Evolutionary conservation across 768 basidiomycete genomes (phyloP).

Genomic region (Kondoa malvinella): DNA sequence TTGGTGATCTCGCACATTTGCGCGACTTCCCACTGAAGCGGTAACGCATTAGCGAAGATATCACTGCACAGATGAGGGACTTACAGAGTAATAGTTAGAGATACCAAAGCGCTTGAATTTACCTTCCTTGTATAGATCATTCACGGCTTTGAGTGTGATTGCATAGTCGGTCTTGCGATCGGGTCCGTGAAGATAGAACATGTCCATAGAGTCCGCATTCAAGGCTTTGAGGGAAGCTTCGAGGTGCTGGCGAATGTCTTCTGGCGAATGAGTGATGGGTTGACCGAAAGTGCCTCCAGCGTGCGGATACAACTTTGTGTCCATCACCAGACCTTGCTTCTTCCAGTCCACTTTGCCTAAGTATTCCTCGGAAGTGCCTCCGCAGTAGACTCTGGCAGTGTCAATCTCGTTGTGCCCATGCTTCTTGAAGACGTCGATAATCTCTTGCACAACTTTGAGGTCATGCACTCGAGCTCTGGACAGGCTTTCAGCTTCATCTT

Average conservation of each 20-base stretch:
- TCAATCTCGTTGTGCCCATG: constrained; percentile 45
- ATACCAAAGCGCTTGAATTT: constrained; percentile 35
- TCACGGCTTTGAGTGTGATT: constrained; percentile 38
- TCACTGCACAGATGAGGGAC: too few relatives aligned
- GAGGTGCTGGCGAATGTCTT: constrained; percentile 33
- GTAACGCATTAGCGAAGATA: constrained; percentile 26
- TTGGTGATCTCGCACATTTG: constrained; percentile 37
- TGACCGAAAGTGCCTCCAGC: constrained; percentile 22
- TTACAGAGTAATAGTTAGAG: constrained; percentile 11
- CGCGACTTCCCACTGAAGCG: constrained; percentile 38
- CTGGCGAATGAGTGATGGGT: constrained; percentile 13
- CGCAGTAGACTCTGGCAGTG: constrained; percentile 27
- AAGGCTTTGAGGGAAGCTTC: constrained; percentile 36
- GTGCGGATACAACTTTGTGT: constrained; percentile 45
- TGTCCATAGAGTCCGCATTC: constrained; percentile 38
- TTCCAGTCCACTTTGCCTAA: constrained; percentile 38
- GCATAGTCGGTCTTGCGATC: constrained; percentile 38
- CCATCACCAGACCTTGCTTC: constrained; percentile 32
- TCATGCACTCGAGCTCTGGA: constrained; percentile 38
- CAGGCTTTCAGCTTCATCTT: constrained; percentile 36
- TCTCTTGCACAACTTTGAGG: constrained; percentile 39
- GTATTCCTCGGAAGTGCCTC: constrained; percentile 32
- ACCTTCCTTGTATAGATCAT: constrained; percentile 42
- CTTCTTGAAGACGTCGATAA: constrained; percentile 41
- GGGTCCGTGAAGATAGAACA: constrained; percentile 38